Evolutionary conservation across 805 yeast genomes (phyloP), one percentile per base, ranked within the genome.

Genomic region (Jamesozyma piceae): DNA sequence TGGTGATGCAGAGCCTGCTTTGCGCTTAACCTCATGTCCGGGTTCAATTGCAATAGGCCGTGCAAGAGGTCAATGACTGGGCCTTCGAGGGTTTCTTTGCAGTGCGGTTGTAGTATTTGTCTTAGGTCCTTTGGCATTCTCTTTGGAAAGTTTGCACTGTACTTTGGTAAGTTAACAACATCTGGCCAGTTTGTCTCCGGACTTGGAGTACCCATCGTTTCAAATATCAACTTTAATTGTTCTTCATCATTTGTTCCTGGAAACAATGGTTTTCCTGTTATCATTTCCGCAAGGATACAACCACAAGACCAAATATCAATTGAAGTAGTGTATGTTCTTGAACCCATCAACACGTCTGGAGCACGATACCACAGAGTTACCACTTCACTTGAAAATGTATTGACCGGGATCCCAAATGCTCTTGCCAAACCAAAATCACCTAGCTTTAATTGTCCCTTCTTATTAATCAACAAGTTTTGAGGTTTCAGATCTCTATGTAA

Each of bases 231-330:
- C 70, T 89, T 89, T 51, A 92, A 84, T 67, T 92, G 96, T 62
- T 92, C 98, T 58, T 92, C 94, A 62, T 92, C 98, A 10, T 95
- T 87, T 62, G 92, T 96, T 5, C 98, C 98, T 0, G 97, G 95
- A 67, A 92, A 90, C 41, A 92, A 64, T 8, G 98, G 97, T 62
- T 86, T 86, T 43, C 98, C 79, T 54, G 88, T 86, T 44, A 89
- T 87, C 97, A 92, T 89, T 62, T 92, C 98, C 5, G 97, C 98
- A 63, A 92, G 84, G 38, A 92, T 92, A 60, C 97, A 89, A 14
- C 98, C 98, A 47, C 90, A 84, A 10, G 96, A 86, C 98, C 98
- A 92, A 83, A 92, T 88, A 63, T 92, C 98, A 41, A 92, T 96
- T 17, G 97, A 97, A 0, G 97, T 92, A 29, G 96, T 86, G 64